Percentiles rank a stretch among this genome's conserved stretches.
phyloP scores from a whole-genome alignment of 768 basidiomycete species.

The Clathrus columnatus region DNA sequence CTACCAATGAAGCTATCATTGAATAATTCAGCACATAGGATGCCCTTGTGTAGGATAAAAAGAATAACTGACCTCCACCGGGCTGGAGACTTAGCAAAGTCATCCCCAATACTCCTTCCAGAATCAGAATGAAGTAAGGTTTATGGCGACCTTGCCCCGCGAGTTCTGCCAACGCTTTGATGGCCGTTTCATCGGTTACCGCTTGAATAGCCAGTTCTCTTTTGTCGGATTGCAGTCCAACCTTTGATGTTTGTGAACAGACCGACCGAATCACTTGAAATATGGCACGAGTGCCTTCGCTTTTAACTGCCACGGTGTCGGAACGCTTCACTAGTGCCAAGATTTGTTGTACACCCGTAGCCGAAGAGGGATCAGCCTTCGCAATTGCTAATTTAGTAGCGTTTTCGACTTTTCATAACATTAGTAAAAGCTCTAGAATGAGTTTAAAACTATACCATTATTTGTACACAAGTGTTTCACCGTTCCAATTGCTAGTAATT shows the following conservation, averaged over 20 bases:
- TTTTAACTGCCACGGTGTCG: slow-evolving; percentile 73
- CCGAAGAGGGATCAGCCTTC: slow-evolving; percentile 19
- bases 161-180: slow-evolving; percentile 57
- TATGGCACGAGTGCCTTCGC: slow-evolving; percentile 83
- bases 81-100: slow-evolving; percentile 63
- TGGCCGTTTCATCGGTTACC: slow-evolving; percentile 45
- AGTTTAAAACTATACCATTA: slow-evolving; percentile 45
- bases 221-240: slow-evolving; percentile 35
- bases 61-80: slow-evolving; percentile 46
- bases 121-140: slow-evolving; percentile 77
- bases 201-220: slow-evolving; percentile 44
- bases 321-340: slow-evolving; percentile 69
- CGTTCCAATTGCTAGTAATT: slow-evolving; percentile 79
- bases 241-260: slow-evolving; percentile 43
- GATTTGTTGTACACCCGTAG: slow-evolving; percentile 56
- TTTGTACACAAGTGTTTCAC: slow-evolving; percentile 82
- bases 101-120: slow-evolving; percentile 80
- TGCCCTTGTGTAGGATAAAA: not conserved
- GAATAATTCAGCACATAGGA: slow-evolving; percentile 6
- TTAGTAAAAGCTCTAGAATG: slow-evolving; percentile 20
- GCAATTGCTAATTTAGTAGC: slow-evolving; percentile 45
- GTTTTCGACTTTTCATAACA: slow-evolving; percentile 32
- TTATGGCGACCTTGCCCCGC: slow-evolving; percentile 52
- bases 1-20: slow-evolving; percentile 47
- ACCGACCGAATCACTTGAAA: slow-evolving; percentile 79